phyloP scores from a whole-genome alignment of 352 stramenopile genomes.

The Phytopythium ostracodes region DNA sequence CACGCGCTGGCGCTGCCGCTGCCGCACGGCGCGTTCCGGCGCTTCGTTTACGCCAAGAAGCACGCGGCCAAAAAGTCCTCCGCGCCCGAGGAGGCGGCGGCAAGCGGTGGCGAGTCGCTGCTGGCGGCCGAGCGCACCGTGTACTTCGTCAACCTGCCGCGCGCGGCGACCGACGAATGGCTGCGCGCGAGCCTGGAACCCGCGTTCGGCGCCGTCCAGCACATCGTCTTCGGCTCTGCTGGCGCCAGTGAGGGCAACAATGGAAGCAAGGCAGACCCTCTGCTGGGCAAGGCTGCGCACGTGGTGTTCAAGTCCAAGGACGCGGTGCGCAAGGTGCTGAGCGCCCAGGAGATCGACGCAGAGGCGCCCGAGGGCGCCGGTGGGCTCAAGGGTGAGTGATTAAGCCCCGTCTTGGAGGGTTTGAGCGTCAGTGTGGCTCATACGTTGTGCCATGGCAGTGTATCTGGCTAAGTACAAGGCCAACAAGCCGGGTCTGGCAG shows the following conservation, averaged over 20 bases:
- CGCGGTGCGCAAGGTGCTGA: slow-evolving; percentile 51
- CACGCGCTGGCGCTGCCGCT: slow-evolving; percentile 70
- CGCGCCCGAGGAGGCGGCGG: neutral
- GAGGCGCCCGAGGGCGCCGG: slow-evolving; percentile 13
- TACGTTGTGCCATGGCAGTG: slow-evolving; percentile 13
- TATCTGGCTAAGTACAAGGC: slow-evolving; percentile 64
- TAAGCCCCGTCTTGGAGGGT: neutral
- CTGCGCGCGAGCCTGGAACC: slow-evolving; percentile 44
- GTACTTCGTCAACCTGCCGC: slow-evolving; percentile 74
- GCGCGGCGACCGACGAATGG: slow-evolving; percentile 40
- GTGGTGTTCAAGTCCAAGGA: slow-evolving; percentile 74
- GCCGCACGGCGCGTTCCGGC: slow-evolving; percentile 48
- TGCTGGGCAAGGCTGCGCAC: slow-evolving; percentile 40
- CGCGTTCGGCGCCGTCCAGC: slow-evolving; percentile 51
- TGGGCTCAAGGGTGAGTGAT: slow-evolving; percentile 30
- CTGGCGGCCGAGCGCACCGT: slow-evolving; percentile 61
- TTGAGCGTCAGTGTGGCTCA: neutral
- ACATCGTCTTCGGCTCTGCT: slow-evolving; percentile 26
- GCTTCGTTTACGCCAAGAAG: slow-evolving; percentile 78
- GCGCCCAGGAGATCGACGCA: slow-evolving; percentile 34
- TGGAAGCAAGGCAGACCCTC: slow-evolving; percentile 14
- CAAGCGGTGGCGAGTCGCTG: slow-evolving; percentile 31
- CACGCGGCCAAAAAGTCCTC: slow-evolving; percentile 41
- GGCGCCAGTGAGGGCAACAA: slow-evolving; percentile 3
- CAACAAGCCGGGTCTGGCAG: slow-evolving; percentile 59